These are phyloP conservation scores for Entomortierella parvispora DNA, from an alignment of 192 early-diverging fungal species.

Conservation along the genomic window DNA sequence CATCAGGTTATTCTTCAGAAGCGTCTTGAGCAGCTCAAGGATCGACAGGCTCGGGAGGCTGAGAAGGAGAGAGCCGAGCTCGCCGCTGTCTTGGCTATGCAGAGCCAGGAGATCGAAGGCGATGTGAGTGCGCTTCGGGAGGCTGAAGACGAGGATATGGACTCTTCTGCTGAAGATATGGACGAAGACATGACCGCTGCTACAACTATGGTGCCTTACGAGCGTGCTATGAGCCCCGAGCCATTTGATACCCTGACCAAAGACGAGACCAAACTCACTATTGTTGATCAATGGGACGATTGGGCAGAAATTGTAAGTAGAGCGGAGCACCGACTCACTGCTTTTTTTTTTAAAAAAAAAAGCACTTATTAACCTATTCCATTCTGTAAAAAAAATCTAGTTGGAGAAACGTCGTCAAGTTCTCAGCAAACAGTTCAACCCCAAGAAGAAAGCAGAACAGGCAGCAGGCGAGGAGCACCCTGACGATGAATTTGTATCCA, in stretches of 20 bases:
- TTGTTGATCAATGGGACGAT: slow-evolving; percentile 72
- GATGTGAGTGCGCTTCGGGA: slow-evolving; percentile 12
- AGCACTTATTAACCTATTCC: no score
- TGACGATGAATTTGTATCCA: slow-evolving; percentile 55
- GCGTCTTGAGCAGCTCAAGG: slow-evolving; percentile 76
- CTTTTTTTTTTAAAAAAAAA: no score
- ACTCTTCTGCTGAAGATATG: slow-evolving; percentile 57
- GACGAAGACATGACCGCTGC: slow-evolving; percentile 45
- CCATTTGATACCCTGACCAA: slow-evolving; percentile 56
- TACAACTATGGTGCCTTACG: slow-evolving; percentile 60
- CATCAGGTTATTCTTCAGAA: slow-evolving; percentile 80
- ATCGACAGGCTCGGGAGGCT: slow-evolving; percentile 65
- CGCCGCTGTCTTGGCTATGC: slow-evolving; percentile 62
- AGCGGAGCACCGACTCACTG: background rate
- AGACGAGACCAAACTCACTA: slow-evolving; percentile 64
- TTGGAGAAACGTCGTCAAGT: slow-evolving; percentile 63
- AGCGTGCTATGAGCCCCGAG: slow-evolving; percentile 71
- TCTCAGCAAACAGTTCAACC: slow-evolving; percentile 63
- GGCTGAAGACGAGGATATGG: slow-evolving; percentile 55
- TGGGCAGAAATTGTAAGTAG: slow-evolving; percentile 67
- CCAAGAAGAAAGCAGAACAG: slow-evolving; percentile 53
- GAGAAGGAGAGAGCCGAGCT: slow-evolving; percentile 63
- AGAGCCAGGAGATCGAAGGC: slow-evolving; percentile 49
- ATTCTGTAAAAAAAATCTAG: slow-evolving; percentile 28
- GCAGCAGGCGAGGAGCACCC: slow-evolving; percentile 40